A percentile compares a stretch with the other conserved stretches of the same genome.
Conservation (phyloP, 768 basidiomycete genomes). For the Candolleomyces efflorescens region DNA sequence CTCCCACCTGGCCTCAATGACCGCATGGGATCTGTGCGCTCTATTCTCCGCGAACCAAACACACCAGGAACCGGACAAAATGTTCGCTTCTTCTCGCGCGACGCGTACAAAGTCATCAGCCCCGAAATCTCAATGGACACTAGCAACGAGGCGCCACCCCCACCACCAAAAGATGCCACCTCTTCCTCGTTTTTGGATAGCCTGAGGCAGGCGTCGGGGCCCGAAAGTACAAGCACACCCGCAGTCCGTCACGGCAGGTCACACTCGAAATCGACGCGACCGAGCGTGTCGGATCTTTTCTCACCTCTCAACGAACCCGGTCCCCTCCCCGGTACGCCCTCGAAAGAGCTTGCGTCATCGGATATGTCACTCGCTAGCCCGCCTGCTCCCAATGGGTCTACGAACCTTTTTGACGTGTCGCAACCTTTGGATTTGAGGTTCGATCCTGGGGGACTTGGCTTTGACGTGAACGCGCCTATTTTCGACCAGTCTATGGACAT, state of each 20-base stretch:
- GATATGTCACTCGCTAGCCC: constrained; percentile 28
- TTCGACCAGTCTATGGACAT: constrained; percentile 31
- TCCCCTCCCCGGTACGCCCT: not conserved
- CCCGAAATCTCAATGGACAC: constrained; percentile 57
- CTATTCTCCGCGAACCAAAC: constrained; percentile 66
- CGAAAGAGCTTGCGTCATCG: constrained; percentile 18
- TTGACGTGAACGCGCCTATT: constrained; percentile 33
- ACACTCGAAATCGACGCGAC: constrained; percentile 34
- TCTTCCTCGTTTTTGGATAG: constrained; percentile 28
- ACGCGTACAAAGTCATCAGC: constrained; percentile 60
- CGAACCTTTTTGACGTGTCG: constrained; percentile 57
- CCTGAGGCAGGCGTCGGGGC: constrained; percentile 22
- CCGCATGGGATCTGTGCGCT: constrained; percentile 54
- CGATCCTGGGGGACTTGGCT: constrained; percentile 38
- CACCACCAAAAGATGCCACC: constrained; percentile 22
- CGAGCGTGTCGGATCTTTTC: constrained; percentile 48
- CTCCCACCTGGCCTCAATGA: constrained; percentile 23
- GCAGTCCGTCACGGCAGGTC: constrained; percentile 17
- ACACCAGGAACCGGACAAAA: constrained; percentile 77
- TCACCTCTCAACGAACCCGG: constrained; percentile 22
- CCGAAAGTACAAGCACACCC: constrained; percentile 23
- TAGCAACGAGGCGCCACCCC: constrained; percentile 25
- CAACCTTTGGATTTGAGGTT: constrained; percentile 50
- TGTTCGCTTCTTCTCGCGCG: constrained; percentile 72
- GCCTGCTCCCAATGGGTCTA: constrained; percentile 31